Evolutionary conservation across 73 alveolate species (phyloP), one percentile per base, ranked within the genome.

Genomic region (Paramecium primaurelia): DNA sequence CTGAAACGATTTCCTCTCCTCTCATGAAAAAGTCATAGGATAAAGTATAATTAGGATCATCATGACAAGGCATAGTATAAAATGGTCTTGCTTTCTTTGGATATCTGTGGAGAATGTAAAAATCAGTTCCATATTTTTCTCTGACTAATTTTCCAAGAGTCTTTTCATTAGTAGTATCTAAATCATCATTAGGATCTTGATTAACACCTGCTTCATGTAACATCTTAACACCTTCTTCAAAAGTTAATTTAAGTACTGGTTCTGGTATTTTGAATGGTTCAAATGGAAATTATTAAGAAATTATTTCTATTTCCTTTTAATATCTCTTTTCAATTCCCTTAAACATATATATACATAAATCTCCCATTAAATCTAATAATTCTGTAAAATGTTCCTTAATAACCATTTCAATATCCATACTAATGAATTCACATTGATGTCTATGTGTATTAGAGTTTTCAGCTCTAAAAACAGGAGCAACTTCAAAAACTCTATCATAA

Each of bases 381-480:
- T 99, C 99, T 44, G 95, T 97, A 95, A 96, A 99, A 94, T 98
- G 99, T 34, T 98, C 99, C 89, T 98, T 95, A 92, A 99, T 97
- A 58, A 98, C 97, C 99, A 99, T 98, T 92, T 99, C 99, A 16
- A 99, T 73, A 97, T 99, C 99, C 86, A 99, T 97, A 28, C 99
- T 99, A 8, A 99, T 97, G 97, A 99, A 99, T 96, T 99, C 99
- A 77, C 99, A 98, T 94, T 98, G 86, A 92, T 98, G 99, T 90
- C 99, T 95, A 73, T 97, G 97, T 0, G 99, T 98, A 92, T 96
- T 95, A 3, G 99, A 98, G 83, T 98, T 96, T 95, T 98, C 99
- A 26, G 99, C 99, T 86, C 99, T 93, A 95, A 98, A 98, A 28
- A 98, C 99, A 36, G 99, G 99, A 5, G 99, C 99, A n/a, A 99